Base-by-base conservation (phyloP, 116 monocot species). In the Iris pallida region DNA sequence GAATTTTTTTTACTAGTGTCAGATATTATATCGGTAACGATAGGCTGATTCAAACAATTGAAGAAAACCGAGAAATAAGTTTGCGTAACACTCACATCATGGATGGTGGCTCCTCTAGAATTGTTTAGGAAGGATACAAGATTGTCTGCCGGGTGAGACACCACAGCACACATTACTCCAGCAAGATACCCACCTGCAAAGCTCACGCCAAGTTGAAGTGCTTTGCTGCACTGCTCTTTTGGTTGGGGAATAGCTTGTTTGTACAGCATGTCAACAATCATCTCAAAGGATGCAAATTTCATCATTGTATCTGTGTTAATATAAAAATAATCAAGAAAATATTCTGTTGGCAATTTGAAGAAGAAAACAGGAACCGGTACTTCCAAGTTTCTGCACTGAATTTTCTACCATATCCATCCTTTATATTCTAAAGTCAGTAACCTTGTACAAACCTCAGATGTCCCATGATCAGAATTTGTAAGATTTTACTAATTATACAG, bases 41-140 rank as follows among this genome's bases (percentile, higher is more conserved):
- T 20, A 73, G 46, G 47, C 20, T 10, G 11, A 8, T n/a, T 6
- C 45, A 46, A 73, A 20, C 0, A 70, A 8, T 11, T 11, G 52
- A 52, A 52, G 52, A 57, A 17, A 7, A 16, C 15, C n/a, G 7
- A 14, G 15, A 7, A 17, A 17, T 16, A 7, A 16, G 57, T 53
- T 53, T 44, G 6, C 49, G 14, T 4, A 17, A 64, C 12, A 43
- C 81, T 74, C 66, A 93, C 93, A 73, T 86, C 93, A 58, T 82
- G 73, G 71, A 89, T 78, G 14, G 93, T 93, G 8, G 86, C 86
- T 3, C 86, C 93, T 62, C 86, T 86, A 44, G 93, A 70, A 64
- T 93, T 93, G 75, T 93, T 93, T 30, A 93, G 86, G 77, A 89
- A 86, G 7, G 89, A 93, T n/a, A 93, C 93, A 20, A 93, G 78